These are phyloP conservation scores for Melaleuca quinquenervia DNA, from an alignment of 345 rosid species.

Conservation along the genomic window DNA sequence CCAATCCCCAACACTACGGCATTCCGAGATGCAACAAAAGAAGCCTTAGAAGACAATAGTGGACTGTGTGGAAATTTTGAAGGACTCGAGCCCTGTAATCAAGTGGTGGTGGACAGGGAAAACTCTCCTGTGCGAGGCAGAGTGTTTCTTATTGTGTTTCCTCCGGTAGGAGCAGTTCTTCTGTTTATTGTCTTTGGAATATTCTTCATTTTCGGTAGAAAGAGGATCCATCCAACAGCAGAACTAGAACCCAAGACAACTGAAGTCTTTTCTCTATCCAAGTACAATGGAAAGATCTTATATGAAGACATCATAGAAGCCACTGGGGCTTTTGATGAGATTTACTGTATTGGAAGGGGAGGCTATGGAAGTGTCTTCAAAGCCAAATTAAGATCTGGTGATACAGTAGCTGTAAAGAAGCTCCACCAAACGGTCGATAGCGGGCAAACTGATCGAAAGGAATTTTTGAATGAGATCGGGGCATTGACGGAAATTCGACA, in stretches of 20 bases:
- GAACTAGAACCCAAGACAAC: background rate
- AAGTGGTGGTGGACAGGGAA: background rate
- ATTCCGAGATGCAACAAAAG: slow-evolving; percentile 4
- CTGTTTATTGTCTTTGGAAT: background rate
- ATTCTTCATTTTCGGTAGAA: background rate
- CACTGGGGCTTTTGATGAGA: background rate
- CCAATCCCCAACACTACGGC: slow-evolving; percentile 16
- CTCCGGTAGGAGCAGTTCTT: background rate
- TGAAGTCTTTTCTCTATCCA: background rate
- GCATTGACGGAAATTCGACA: slow-evolving; percentile 4
- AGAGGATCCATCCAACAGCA: background rate
- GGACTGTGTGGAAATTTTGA: slow-evolving; percentile 13
- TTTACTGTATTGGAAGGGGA: slow-evolving; percentile 10
- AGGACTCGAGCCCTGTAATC: slow-evolving; percentile 2
- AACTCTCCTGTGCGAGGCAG: background rate
- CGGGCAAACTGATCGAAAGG: background rate
- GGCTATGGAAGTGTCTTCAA: slow-evolving; percentile 17
- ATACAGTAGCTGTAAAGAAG: slow-evolving; percentile 20
- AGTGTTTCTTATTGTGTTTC: background rate
- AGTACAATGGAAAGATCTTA: background rate
- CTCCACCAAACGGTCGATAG: background rate
- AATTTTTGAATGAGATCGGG: slow-evolving; percentile 2
- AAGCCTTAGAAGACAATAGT: background rate
- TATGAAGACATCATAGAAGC: slow-evolving; percentile 13
- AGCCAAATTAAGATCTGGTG: background rate